A percentile compares a stretch with the other conserved stretches of the same genome.
Conservation (phyloP, 257 asterid species). For the Thymus mandschuricus region DNA sequence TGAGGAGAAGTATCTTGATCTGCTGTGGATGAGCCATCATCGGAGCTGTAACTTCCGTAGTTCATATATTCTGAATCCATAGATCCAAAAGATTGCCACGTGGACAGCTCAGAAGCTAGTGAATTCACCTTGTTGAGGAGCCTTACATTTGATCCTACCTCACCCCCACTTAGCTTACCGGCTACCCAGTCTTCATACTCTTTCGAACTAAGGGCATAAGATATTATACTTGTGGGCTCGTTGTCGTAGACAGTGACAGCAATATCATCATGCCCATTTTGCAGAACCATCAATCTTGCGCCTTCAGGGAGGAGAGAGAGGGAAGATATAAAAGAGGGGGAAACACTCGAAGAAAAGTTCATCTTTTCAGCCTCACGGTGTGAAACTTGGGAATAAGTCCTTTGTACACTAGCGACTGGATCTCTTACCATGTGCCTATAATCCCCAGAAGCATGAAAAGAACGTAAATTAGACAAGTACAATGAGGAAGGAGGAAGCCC, state of each 20-base stretch:
- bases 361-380: constrained; percentile 57
- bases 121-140: constrained; percentile 46
- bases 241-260: constrained; percentile 69
- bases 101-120: constrained; percentile 52
- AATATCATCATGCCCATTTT: constrained; percentile 49
- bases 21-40: constrained; percentile 50
- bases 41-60: constrained; percentile 57
- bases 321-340: constrained; percentile 58
- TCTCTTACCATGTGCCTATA: constrained; percentile 82
- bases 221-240: constrained; percentile 89
- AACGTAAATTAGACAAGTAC: constrained; percentile 57
- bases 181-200: constrained; percentile 64
- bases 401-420: constrained; percentile 56
- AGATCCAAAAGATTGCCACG: constrained; percentile 75
- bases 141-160: constrained; percentile 40
- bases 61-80: constrained; percentile 63
- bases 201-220: constrained; percentile 72
- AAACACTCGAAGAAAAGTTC: constrained; percentile 37
- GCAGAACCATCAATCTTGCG: constrained; percentile 68
- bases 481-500: constrained; percentile 70
- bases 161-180: constrained; percentile 43
- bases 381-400: constrained; percentile 59
- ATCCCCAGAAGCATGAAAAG: constrained; percentile 94
- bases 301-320: constrained; percentile 72
- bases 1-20: constrained; percentile 73